Percentiles rank a stretch among this genome's conserved stretches.
phyloP scores from a whole-genome alignment of 371 early-diverging fungal species.

The Circinella umbellata region DNA sequence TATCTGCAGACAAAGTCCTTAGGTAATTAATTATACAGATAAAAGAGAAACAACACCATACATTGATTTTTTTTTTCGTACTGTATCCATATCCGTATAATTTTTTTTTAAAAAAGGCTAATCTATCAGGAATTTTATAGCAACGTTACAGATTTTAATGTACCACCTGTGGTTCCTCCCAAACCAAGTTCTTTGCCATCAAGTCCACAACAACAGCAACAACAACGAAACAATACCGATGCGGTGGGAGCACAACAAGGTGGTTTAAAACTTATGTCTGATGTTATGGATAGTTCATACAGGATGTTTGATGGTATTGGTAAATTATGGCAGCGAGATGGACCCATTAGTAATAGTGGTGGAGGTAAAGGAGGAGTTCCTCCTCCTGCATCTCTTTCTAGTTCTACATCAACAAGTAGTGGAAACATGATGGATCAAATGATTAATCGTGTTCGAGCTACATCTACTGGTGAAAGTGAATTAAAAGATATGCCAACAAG shows the following conservation, averaged over 20 bases:
- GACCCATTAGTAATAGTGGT: neutral
- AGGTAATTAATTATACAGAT: constrained; percentile 23
- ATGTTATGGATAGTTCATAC: constrained; percentile 50
- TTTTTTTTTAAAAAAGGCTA: too few species aligned
- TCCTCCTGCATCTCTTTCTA: constrained; percentile 8
- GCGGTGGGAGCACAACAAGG: constrained; percentile 1
- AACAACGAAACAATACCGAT: neutral
- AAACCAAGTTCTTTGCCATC: neutral
- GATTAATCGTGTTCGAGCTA: constrained; percentile 13
- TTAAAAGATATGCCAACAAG: constrained; percentile 35
- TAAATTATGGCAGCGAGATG: constrained; percentile 48
- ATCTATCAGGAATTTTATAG: neutral
- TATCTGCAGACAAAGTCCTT: constrained; percentile 50
- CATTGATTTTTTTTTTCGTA: too few species aligned
- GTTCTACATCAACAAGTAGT: neutral
- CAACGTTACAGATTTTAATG: constrained; percentile 37
- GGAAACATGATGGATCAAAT: constrained; percentile 11
- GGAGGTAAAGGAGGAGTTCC: neutral
- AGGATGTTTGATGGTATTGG: constrained; percentile 51
- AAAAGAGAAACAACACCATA: too few species aligned
- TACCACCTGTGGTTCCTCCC: constrained; percentile 9
- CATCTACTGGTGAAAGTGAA: constrained; percentile 22
- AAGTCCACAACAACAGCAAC: constrained; percentile 8
- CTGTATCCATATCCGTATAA: too few species aligned
- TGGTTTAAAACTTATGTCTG: constrained; percentile 47